phyloP scores from a whole-genome alignment of 1,139 yeast genomes.

The Zygoascus hellenicus region DNA sequence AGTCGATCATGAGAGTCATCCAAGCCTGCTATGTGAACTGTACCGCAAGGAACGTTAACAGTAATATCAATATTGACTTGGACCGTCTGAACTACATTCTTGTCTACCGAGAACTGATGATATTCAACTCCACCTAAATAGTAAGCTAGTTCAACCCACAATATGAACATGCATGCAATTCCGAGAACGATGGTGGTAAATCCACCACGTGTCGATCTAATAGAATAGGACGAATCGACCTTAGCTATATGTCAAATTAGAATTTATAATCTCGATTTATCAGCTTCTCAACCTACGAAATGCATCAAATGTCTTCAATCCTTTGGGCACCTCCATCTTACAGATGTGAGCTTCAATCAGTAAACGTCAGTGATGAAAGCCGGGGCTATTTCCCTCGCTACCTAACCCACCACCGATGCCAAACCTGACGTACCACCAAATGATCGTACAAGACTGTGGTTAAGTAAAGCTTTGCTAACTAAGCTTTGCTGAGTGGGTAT shows the following conservation, averaged over 20 bases:
- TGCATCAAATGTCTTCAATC: slow-evolving; percentile 70
- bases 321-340: slow-evolving; percentile 7
- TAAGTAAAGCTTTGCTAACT: too few relatives aligned
- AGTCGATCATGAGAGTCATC: slow-evolving; percentile 75
- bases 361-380: too few relatives aligned
- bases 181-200: slow-evolving; percentile 61
- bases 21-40: slow-evolving; percentile 64
- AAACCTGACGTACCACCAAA: too few relatives aligned
- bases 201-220: slow-evolving; percentile 73
- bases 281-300: slow-evolving; percentile 46
- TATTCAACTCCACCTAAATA: slow-evolving; percentile 78
- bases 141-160: slow-evolving; percentile 86
- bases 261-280: background rate
- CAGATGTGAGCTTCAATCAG: too few relatives aligned
- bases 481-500: too few relatives aligned
- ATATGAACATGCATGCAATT: slow-evolving; percentile 54
- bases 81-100: slow-evolving; percentile 51
- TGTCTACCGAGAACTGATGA: slow-evolving; percentile 66
- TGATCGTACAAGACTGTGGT: too few relatives aligned
- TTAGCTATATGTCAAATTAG: slow-evolving; percentile 47
- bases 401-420: too few relatives aligned
- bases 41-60: slow-evolving; percentile 80
- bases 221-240: slow-evolving; percentile 69
- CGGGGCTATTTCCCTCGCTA: too few relatives aligned
- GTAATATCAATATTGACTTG: slow-evolving; percentile 72